Base-by-base conservation (phyloP, 768 basidiomycete species). In the Chiua virens region DNA sequence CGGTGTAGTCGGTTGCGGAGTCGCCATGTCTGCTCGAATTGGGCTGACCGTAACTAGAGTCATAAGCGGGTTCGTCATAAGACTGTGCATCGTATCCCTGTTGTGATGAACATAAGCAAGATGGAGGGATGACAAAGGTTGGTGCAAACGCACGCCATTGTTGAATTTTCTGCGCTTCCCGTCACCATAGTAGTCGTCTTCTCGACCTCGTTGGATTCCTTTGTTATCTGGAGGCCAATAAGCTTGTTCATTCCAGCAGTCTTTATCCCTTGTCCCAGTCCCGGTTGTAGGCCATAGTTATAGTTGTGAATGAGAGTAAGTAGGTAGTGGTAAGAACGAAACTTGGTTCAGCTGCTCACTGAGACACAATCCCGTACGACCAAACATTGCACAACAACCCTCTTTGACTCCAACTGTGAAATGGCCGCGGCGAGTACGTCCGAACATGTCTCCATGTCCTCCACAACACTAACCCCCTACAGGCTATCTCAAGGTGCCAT, bases 241-340 rank as follows among this genome's bases (percentile, higher is more conserved):
- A 28, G 66, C 59, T 58, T 67, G 60, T 41, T 85, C 79, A 52
- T 70, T 61, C 81, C 82, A 84, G 45, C 47, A 35, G 41, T 83
- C 79, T 70, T 90, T 91, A 45, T n/a, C 88, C 89, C 68, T 79
- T 79, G 73, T 91, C 89, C 90, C 91, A 92, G 75, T 92, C 89
- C 57, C 91, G 83, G 71, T 87, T 87, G 71, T 86, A 81, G 44
- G 86, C 77, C 87, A 89, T 88, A 20, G 50, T 47, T 21, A 89
- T 88, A 20, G 50, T 47, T 21, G 59, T 49, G 25, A 43, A 36
- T 8, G 42, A 53, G 37, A 50, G 57, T 35, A 40, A 14, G 54
- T 45, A 49, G 52, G 13, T 65, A 56, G 50, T 59, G 56, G 69
- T 59, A 42, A 40, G 40, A 67, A 44, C 38, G 45, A 62, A 65